A percentile compares a stretch with the other conserved stretches of the same genome.
Conservation (phyloP, 139 green algal species). For the Limnomonas spitsbergensis region DNA sequence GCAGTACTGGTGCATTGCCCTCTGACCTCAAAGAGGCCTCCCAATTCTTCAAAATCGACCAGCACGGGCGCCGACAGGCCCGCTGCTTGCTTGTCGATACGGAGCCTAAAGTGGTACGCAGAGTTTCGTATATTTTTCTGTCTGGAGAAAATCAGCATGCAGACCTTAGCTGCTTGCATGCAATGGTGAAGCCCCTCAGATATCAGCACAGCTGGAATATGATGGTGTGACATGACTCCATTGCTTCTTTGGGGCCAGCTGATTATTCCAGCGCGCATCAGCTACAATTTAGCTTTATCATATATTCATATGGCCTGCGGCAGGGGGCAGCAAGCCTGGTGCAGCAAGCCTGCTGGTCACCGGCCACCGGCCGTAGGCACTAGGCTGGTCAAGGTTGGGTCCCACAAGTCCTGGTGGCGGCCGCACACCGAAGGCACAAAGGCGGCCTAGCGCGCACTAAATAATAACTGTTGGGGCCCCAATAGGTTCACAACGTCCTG, state of each 20-base stretch:
- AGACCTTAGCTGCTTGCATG: too few species aligned
- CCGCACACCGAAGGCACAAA: background rate
- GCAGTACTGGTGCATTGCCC: background rate
- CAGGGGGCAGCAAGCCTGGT: too few species aligned
- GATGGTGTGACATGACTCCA: too few species aligned
- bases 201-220: too few species aligned
- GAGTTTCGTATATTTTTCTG: background rate
- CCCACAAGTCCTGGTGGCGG: background rate
- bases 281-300: too few species aligned
- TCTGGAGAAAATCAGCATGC: background rate
- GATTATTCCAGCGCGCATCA: background rate
- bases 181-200: too few species aligned
- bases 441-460: too few species aligned
- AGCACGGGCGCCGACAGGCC: background rate
- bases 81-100: slow-evolving; percentile 44
- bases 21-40: slow-evolving; percentile 1
- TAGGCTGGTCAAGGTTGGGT: too few species aligned
- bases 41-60: slow-evolving; percentile 10
- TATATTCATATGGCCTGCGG: too few species aligned
- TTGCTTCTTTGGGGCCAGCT: background rate
- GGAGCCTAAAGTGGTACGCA: slow-evolving; percentile 45
- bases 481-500: slow-evolving; percentile 23
- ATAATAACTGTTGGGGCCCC: too few species aligned
- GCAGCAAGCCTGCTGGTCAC: too few species aligned
- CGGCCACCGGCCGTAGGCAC: too few species aligned